A percentile compares a stretch with the other conserved stretches of the same genome.
These are phyloP conservation scores for Tilletia setariae DNA, from an alignment of 1,284 basidiomycete species.

Conservation along the genomic window DNA sequence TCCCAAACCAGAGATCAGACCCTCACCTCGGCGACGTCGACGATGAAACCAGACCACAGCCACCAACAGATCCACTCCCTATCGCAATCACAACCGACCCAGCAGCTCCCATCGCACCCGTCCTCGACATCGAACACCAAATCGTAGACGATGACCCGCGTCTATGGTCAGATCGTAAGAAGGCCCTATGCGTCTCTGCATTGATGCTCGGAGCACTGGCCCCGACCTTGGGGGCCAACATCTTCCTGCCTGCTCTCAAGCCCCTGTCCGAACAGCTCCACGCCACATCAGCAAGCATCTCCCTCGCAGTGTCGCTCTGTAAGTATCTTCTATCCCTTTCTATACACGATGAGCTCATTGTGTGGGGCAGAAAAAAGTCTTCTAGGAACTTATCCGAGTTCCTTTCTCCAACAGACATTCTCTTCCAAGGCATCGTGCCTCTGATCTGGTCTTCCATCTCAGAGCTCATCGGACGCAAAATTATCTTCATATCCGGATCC, in stretches of 20 bases:
- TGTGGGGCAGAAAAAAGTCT: too few species aligned
- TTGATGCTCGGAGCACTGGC: conserved; percentile 66
- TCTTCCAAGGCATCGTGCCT: conserved; percentile 70
- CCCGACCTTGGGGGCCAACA: conserved; percentile 65
- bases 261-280: conserved; percentile 66
- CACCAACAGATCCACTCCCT: too few species aligned
- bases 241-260: conserved; percentile 63
- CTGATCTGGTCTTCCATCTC: conserved; percentile 70
- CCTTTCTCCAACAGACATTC: conserved; percentile 59
- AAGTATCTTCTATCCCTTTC: conserved; percentile 34
- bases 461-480: conserved; percentile 63
- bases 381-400: background rate
- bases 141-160: conserved; percentile 74
- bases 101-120: conserved; percentile 20
- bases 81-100: conserved; percentile 13
- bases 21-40: too few species aligned
- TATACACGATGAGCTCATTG: background rate
- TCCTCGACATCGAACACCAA: conserved; percentile 66
- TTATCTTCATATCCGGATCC: conserved; percentile 20
- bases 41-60: too few species aligned
- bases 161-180: conserved; percentile 67
- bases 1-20: too few species aligned
- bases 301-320: conserved; percentile 56
- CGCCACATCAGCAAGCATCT: conserved; percentile 59
- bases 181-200: conserved; percentile 63